Percentiles rank a stretch among this genome's conserved stretches.
phyloP scores from a whole-genome alignment of 495 filamentous ascomycete species.

The Neurospora tetraspora region DNA sequence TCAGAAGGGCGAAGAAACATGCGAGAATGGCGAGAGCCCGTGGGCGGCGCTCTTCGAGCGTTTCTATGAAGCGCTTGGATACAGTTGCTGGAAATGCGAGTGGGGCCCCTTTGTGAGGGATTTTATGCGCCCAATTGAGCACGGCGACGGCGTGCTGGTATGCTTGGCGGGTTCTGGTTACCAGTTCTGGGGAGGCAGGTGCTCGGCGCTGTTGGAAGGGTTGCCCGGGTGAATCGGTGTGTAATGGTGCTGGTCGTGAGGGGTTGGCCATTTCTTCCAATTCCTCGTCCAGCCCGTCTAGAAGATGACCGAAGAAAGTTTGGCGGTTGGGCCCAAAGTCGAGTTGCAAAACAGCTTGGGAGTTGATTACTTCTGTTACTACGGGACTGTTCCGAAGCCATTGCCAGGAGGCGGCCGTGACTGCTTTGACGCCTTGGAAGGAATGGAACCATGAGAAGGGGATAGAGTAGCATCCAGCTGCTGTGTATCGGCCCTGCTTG shows the following conservation, averaged over 20 bases:
- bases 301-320: conserved; percentile 42
- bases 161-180: conserved; percentile 33
- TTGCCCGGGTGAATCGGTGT: not conserved
- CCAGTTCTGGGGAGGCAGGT: conserved; percentile 7
- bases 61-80: conserved; percentile 45
- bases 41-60: conserved; percentile 39
- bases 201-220: not conserved
- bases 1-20: conserved; percentile 47
- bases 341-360: conserved; percentile 41
- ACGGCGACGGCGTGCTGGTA: conserved; percentile 47
- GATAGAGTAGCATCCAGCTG: conserved; percentile 30
- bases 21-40: conserved; percentile 45
- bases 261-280: conserved; percentile 20
- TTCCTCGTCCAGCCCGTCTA: conserved; percentile 41
- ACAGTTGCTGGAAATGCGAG: conserved; percentile 49
- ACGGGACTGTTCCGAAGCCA: conserved; percentile 41
- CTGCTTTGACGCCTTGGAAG: conserved; percentile 49
- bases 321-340: conserved; percentile 29
- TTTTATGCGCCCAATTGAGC: conserved; percentile 48
- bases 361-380: conserved; percentile 44
- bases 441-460: conserved; percentile 48
- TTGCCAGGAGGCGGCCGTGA: conserved; percentile 41
- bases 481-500: not conserved
- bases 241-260: not conserved
- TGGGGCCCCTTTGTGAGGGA: conserved; percentile 41